Conservation (phyloP, 2,329 filamentous ascomycete genomes). For the Colletotrichum tanaceti region DNA sequence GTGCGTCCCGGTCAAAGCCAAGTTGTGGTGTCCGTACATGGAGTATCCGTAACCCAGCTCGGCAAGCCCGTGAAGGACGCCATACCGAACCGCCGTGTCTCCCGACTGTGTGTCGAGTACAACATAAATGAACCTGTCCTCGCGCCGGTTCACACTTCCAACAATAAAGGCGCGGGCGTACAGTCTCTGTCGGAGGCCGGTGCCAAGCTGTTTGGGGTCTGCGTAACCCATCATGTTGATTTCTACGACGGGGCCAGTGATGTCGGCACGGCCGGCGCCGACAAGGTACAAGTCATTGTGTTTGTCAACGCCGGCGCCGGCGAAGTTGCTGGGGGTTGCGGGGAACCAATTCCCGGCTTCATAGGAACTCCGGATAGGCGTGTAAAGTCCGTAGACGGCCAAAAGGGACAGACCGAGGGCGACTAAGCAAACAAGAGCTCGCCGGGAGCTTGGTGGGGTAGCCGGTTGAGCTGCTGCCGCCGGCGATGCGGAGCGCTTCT, state of each 20-base stretch:
- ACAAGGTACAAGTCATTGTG: conserved; percentile 58
- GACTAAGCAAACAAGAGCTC: conserved; percentile 24
- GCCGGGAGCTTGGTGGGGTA: conserved; percentile 30
- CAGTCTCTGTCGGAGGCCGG: conserved; percentile 84
- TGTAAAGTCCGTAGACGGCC: conserved; percentile 30
- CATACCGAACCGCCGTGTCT: conserved; percentile 87
- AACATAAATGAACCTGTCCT: conserved; percentile 84
- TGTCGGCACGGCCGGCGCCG: conserved; percentile 65
- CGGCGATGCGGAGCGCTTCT: conserved; percentile 27
- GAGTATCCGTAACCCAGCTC: conserved; percentile 77
- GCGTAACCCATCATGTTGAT: conserved; percentile 93
- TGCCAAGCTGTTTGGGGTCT: conserved; percentile 80
- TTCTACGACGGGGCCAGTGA: conserved; percentile 82
- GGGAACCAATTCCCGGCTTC: conserved; percentile 7
- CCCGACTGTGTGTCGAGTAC: conserved; percentile 88
- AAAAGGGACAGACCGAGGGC: conserved; percentile 27
- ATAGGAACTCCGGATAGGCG: not conserved
- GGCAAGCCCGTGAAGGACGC: conserved; percentile 78
- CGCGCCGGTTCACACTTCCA: conserved; percentile 71
- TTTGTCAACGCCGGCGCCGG: conserved; percentile 7
- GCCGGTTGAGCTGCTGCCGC: conserved; percentile 18
- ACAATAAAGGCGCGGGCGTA: conserved; percentile 91
- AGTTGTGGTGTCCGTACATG: conserved; percentile 80
- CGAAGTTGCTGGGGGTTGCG: not conserved
- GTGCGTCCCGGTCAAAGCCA: conserved; percentile 92